phyloP scores from a whole-genome alignment of 176 grass and related monocot genomes.

The Oryza brachyantha region DNA sequence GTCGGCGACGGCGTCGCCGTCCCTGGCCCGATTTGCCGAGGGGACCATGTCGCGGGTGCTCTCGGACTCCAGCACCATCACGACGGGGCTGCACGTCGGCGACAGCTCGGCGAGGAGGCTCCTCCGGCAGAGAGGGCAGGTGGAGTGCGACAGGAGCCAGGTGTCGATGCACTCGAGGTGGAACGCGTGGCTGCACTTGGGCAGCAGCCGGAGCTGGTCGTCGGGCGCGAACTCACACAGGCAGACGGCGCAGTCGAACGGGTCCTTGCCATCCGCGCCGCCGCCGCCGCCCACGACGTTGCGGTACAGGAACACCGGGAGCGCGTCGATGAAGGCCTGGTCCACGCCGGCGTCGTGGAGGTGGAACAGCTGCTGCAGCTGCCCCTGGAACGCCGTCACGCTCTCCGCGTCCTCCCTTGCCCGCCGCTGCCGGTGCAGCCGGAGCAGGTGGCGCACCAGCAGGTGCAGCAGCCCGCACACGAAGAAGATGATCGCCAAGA shows the following conservation, averaged over 20 bases:
- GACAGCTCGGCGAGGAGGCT: conserved; percentile 64
- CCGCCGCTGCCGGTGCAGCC: conserved; percentile 15
- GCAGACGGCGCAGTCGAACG: conserved; percentile 95
- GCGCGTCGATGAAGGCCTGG: conserved; percentile 91
- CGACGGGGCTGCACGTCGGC: conserved; percentile 51
- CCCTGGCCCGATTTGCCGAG: neutral
- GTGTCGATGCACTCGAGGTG: conserved; percentile 93
- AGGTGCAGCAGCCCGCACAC: conserved; percentile 80
- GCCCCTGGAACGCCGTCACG: conserved; percentile 77
- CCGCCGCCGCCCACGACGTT: conserved; percentile 51
- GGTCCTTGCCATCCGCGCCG: conserved; percentile 48
- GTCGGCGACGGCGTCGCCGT: neutral
- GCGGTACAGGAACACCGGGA: conserved; percentile 80
- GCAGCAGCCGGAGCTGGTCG: conserved; percentile 79
- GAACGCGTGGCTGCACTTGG: conserved; percentile 97
- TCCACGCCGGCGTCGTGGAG: conserved; percentile 89
- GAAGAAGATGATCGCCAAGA: conserved; percentile 83
- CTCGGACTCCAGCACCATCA: conserved; percentile 70
- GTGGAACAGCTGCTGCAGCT: conserved; percentile 95
- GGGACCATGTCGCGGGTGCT: conserved; percentile 39
- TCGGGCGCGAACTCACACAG: conserved; percentile 78
- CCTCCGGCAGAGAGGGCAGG: conserved; percentile 78
- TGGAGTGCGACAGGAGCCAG: conserved; percentile 92
- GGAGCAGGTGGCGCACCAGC: conserved; percentile 57
- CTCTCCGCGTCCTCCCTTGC: conserved; percentile 42